Evolutionary conservation across 176 grass and related monocot species (phyloP).

Genomic region (Eleusine coracana): DNA sequence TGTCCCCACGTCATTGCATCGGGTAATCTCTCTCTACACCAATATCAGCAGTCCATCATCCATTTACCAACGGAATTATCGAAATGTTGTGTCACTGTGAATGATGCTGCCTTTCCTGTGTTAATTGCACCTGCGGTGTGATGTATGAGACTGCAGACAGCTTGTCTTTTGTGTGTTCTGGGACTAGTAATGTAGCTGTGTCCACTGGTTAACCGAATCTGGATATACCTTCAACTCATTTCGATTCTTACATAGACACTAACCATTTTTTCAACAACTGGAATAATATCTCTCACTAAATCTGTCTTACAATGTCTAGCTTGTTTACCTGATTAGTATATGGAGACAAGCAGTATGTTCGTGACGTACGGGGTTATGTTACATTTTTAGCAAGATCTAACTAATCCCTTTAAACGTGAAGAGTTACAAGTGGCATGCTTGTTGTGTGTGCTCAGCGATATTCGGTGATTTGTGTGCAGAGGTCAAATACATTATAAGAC

Average conservation of each 20-base stretch:
- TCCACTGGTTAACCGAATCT: constrained; percentile 3
- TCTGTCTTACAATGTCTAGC: background rate
- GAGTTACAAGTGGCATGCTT: background rate
- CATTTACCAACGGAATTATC: background rate
- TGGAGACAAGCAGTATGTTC: background rate
- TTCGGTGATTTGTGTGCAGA: constrained; percentile 25
- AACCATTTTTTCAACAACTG: background rate
- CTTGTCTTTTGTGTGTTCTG: background rate
- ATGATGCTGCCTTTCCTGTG: background rate
- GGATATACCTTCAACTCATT: constrained; percentile 2
- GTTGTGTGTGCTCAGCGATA: background rate
- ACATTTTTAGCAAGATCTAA: background rate
- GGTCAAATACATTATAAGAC: constrained; percentile 33
- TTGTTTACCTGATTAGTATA: constrained; percentile 2
- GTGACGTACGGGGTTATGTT: background rate
- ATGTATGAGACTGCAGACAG: background rate
- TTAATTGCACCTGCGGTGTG: background rate
- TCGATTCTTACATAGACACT: background rate
- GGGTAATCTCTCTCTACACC: constrained; percentile 10
- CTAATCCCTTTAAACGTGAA: background rate
- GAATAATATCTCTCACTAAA: background rate
- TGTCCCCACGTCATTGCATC: constrained; percentile 4
- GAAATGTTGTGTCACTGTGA: background rate
- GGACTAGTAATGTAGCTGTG: background rate
- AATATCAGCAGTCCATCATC: no score